Conservation (phyloP, 169 alveolate species). For the Plasmodium gaboni region DNA sequence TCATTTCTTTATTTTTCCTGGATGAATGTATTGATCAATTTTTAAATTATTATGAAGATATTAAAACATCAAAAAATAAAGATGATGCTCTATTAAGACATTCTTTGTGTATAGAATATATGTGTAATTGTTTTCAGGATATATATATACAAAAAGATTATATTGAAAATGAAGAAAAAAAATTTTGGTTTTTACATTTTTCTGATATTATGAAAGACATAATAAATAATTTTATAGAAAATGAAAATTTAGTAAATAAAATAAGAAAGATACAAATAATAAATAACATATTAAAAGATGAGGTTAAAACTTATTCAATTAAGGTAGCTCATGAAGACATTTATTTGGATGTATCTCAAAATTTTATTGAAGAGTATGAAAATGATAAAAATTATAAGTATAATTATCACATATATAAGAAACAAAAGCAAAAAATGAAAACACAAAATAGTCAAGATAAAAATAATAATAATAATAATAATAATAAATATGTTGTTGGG, state of each 20-base stretch:
- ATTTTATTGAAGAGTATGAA: slow-evolving; percentile 59
- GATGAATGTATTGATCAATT: slow-evolving; percentile 35
- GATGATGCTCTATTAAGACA: slow-evolving; percentile 5
- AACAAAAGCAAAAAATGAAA: not conserved
- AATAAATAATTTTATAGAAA: slow-evolving; percentile 22
- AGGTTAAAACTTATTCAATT: slow-evolving; percentile 53
- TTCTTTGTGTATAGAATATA: slow-evolving; percentile 23
- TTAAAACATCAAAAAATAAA: not conserved
- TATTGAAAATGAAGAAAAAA: not conserved
- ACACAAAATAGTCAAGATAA: too few species aligned
- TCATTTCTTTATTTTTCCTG: slow-evolving; percentile 25
- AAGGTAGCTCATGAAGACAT: slow-evolving; percentile 39
- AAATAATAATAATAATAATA: not conserved
- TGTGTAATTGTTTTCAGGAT: slow-evolving; percentile 8
- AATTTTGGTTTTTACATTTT: not conserved
- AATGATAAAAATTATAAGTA: slow-evolving; percentile 18
- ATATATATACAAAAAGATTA: not conserved
- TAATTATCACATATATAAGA: slow-evolving; percentile 32
- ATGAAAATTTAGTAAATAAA: slow-evolving; percentile 38
- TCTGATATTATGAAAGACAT: slow-evolving; percentile 27
- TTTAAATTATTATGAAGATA: slow-evolving; percentile 29
- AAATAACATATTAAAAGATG: slow-evolving; percentile 44
- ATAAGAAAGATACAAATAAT: slow-evolving; percentile 29
- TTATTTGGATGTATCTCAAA: slow-evolving; percentile 42
- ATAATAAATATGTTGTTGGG: too few species aligned